Evolutionary conservation across 345 rosid species (phyloP), one percentile per base, ranked within the genome.

Genomic region (Gossypium turneri): DNA sequence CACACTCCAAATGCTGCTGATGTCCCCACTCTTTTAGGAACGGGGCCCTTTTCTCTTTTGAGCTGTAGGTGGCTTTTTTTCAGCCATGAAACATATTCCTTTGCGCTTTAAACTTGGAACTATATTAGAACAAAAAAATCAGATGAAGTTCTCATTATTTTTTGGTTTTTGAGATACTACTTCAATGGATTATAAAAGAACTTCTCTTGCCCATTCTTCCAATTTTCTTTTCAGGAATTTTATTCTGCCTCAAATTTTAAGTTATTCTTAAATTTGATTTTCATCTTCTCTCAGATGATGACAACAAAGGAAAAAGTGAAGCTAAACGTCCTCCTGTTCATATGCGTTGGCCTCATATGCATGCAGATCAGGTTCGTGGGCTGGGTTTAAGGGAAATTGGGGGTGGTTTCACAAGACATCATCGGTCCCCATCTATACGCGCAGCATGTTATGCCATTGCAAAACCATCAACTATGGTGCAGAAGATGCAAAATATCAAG

Each of bases 341-440:
- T 82, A 82, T 96, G 92, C 93, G 93, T 67, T 96, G 99, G 99
- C 99, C 99, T 84, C 99, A 96, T 81, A 86, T 79, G 79, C 92
- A 74, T 66, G 93, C 92, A 67, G 97, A 93, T 86, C 99, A 93
- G 82, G 94, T 92, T 78, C 94, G 84, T 78, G 99, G 94, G 78
- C 76, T 96, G 69, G 80, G 87, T 77, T 87, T 96, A 83, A 89
- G 99, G 79, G 99, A 96, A 88, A 88, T 93, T 72, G 98, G 99
- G 65, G 99, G 99, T 86, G 99, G 99, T 81, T 96, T 93, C 81
- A 71, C 90, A 50, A 90, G 93, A 76, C 98, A 96, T 81, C 97
- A 92, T 77, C 98, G 98, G 60, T 90, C 98, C 58, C 99, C 99
- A 71, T 89, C 98, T 62, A 79, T 88, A 80, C 97, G 90, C 60